A percentile compares a stretch with the other conserved stretches of the same genome.
These are phyloP conservation scores for Mycena metata DNA, from an alignment of 768 basidiomycete species.

Conservation along the genomic window DNA sequence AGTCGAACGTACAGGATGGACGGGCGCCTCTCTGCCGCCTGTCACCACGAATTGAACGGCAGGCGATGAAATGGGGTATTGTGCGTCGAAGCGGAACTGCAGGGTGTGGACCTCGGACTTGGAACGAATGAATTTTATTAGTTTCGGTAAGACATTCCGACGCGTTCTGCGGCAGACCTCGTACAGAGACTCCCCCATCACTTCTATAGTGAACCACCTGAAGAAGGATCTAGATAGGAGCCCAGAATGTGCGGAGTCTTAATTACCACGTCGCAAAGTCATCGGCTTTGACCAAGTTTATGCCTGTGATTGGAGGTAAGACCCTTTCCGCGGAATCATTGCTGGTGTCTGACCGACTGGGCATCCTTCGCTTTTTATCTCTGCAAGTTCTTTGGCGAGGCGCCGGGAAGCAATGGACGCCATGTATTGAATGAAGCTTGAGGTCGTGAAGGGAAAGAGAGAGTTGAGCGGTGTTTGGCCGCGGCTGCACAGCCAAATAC, in stretches of 20 bases:
- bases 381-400: conserved; percentile 78
- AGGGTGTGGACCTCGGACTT: conserved; percentile 84
- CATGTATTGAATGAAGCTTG: conserved; percentile 53
- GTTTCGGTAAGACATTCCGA: neutral
- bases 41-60: conserved; percentile 88
- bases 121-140: neutral
- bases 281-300: conserved; percentile 79
- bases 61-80: conserved; percentile 90
- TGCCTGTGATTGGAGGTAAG: conserved; percentile 62
- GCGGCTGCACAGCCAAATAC: conserved; percentile 1
- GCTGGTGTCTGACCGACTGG: conserved; percentile 65
- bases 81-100: conserved; percentile 84
- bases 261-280: conserved; percentile 78
- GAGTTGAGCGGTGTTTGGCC: conserved; percentile 9
- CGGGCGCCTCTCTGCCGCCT: conserved; percentile 73
- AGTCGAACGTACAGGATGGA: conserved; percentile 76
- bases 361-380: conserved; percentile 75
- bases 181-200: conserved; percentile 88
- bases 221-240: neutral
- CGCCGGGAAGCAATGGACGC: conserved; percentile 73
- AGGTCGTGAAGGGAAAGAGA: neutral
- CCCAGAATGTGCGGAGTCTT: neutral
- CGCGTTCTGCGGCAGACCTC: conserved; percentile 57
- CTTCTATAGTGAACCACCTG: conserved; percentile 76
- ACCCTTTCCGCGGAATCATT: neutral